phyloP scores from a whole-genome alignment of 225 moss, liverwort and hornwort genomes.

The Climacium dendroides region DNA sequence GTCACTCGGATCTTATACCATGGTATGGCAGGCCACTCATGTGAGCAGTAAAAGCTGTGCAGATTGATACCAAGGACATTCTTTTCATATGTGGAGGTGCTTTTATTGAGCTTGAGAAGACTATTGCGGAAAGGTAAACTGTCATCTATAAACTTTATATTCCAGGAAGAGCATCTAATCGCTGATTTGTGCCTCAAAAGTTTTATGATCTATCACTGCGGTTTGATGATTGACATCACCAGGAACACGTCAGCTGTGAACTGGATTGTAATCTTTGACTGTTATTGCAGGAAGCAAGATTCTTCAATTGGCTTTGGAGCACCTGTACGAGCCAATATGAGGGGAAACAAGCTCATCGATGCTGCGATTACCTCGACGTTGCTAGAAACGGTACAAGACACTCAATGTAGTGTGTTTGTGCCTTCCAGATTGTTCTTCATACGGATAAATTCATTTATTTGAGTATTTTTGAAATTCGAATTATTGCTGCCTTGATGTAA shows the following conservation, averaged over 20 bases:
- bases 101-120: conserved; percentile 92
- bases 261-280: not conserved
- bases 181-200: not conserved
- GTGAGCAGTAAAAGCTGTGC: conserved; percentile 4
- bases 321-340: conserved; percentile 82
- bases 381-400: conserved; percentile 59
- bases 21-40: not conserved
- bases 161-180: not conserved
- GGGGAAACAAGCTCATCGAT: conserved; percentile 66
- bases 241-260: not conserved
- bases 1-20: not conserved
- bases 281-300: conserved; percentile 33
- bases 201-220: not conserved
- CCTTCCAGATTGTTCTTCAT: not conserved
- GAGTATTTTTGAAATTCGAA: not conserved
- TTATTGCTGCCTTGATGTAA: not conserved
- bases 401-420: not conserved
- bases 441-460: not conserved
- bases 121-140: conserved; percentile 81
- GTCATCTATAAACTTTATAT: not conserved
- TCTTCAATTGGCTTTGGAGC: conserved; percentile 96
- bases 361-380: conserved; percentile 52
- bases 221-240: not conserved
- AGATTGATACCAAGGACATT: conserved; percentile 98
- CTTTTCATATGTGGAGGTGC: conserved; percentile 98